phyloP scores from a whole-genome alignment of 768 basidiomycete genomes.

The Boletus pseudo-olivaceus region DNA sequence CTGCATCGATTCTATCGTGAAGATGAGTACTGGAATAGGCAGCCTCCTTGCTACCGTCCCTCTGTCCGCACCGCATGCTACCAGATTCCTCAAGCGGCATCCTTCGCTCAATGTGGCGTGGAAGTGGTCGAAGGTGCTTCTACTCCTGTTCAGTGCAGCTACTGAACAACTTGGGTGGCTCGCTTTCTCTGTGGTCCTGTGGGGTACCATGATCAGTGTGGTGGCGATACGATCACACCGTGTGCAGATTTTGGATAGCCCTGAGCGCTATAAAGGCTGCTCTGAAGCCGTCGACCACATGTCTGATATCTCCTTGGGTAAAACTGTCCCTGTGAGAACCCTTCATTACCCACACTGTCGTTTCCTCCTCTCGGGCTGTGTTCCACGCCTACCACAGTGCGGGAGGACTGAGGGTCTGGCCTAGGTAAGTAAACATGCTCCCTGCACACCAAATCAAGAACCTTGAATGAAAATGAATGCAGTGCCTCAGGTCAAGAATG shows the following conservation, averaged over 20 bases:
- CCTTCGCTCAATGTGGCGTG: constrained; percentile 12
- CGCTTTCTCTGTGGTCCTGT: constrained; percentile 7
- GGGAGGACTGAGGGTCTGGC: constrained; percentile 69
- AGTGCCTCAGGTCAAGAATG: constrained; percentile 61
- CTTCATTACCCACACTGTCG: constrained; percentile 1
- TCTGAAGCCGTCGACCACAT: not conserved
- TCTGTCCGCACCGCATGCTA: constrained; percentile 12
- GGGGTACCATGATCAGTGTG: constrained; percentile 1
- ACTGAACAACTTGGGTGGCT: not conserved
- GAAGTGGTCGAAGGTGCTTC: constrained; percentile 18
- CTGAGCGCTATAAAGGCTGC: not conserved
- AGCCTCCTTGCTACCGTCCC: constrained; percentile 15
- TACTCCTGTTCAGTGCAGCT: constrained; percentile 17
- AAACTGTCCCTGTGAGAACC: not conserved
- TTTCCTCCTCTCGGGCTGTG: constrained; percentile 66
- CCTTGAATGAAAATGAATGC: constrained; percentile 10
- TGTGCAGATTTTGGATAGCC: constrained; percentile 1
- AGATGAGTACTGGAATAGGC: constrained; percentile 13
- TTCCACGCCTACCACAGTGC: constrained; percentile 75
- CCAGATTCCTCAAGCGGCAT: constrained; percentile 10
- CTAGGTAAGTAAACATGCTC: constrained; percentile 49
- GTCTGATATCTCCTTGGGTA: not conserved
- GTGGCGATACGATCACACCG: constrained; percentile 11
- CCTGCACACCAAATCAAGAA: constrained; percentile 11
- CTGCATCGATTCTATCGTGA: constrained; percentile 10